Conservation (phyloP, 371 early-diverging fungal species). For the Mortierella sp. region DNA sequence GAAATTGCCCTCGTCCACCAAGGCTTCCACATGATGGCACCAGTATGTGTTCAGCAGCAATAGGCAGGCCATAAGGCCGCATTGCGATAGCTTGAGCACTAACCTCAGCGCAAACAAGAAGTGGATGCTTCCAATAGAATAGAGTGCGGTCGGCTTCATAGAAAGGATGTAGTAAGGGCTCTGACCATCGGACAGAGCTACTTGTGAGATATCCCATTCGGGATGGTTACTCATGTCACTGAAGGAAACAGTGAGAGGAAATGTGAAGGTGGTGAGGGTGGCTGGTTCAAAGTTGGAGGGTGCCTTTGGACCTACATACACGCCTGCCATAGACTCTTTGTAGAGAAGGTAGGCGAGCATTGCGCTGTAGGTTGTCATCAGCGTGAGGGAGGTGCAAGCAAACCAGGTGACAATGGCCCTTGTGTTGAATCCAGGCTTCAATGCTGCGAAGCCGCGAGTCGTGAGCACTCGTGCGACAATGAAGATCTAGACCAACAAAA, state of each 20-base stretch:
- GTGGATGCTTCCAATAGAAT: constrained; percentile 1
- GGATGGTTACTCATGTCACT: constrained; percentile 15
- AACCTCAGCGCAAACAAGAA: constrained; percentile 17
- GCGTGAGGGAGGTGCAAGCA: constrained; percentile 25
- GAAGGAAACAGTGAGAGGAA: constrained; percentile 16
- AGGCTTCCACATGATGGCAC: constrained; percentile 43
- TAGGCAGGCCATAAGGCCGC: constrained; percentile 30
- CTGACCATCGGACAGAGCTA: not conserved
- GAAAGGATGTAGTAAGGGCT: constrained; percentile 21
- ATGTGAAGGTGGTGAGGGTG: not conserved
- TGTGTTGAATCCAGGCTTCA: constrained; percentile 50
- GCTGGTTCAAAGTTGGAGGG: not conserved
- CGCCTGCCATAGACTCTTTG: constrained; percentile 47
- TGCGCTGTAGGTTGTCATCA: constrained; percentile 35
- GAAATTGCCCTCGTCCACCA: constrained; percentile 49
- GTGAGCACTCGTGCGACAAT: constrained; percentile 44
- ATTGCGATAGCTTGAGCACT: constrained; percentile 20
- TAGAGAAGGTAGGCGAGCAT: constrained; percentile 32
- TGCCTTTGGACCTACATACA: constrained; percentile 17
- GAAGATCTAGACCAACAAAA: constrained; percentile 30
- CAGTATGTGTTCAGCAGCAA: constrained; percentile 48
- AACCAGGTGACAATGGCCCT: constrained; percentile 49
- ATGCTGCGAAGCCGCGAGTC: constrained; percentile 48
- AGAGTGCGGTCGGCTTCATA: constrained; percentile 34
- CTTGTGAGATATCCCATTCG: constrained; percentile 7